phyloP scores from a whole-genome alignment of 139 green algal genomes.

The Chlorella sp. region DNA sequence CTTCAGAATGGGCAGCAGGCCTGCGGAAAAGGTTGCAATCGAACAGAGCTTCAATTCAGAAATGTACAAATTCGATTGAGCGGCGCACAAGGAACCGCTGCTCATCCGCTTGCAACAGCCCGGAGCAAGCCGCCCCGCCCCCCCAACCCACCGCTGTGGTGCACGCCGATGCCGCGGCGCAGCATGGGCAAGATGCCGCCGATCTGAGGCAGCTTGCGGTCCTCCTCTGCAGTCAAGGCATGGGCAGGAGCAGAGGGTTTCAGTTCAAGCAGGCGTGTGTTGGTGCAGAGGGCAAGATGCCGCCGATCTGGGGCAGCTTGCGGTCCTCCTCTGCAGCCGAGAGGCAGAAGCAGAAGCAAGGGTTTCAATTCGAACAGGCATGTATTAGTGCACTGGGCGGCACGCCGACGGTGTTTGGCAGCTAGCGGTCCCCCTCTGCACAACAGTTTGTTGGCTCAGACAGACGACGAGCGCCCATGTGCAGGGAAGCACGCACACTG shows the following conservation, averaged over 20 bases:
- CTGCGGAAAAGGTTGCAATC: too few species aligned
- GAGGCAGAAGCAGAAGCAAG: too few species aligned
- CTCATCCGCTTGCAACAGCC: neutral
- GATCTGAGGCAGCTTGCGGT: constrained; percentile 66
- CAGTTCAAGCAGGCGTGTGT: too few species aligned
- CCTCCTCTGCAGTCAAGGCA: constrained; percentile 59
- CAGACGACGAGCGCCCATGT: too few species aligned
- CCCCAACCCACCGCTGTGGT: constrained; percentile 71
- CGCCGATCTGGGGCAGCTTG: neutral
- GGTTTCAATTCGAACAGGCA: too few species aligned
- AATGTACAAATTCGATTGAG: neutral
- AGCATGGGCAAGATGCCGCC: constrained; percentile 66
- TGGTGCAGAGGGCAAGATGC: neutral
- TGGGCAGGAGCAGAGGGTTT: too few species aligned
- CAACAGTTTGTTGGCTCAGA: too few species aligned
- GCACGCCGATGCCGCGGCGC: constrained; percentile 70
- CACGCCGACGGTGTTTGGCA: too few species aligned
- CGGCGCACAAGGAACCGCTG: neutral
- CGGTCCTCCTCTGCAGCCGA: constrained; percentile 8
- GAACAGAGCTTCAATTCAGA: too few species aligned
- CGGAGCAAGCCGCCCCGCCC: neutral
- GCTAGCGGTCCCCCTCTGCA: too few species aligned
- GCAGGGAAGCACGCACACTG: too few species aligned
- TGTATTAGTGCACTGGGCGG: too few species aligned
- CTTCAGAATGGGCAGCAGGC: constrained; percentile 83